Base-by-base conservation (phyloP, 805 yeast genomes). In the Diddensiella transvaalensis region DNA sequence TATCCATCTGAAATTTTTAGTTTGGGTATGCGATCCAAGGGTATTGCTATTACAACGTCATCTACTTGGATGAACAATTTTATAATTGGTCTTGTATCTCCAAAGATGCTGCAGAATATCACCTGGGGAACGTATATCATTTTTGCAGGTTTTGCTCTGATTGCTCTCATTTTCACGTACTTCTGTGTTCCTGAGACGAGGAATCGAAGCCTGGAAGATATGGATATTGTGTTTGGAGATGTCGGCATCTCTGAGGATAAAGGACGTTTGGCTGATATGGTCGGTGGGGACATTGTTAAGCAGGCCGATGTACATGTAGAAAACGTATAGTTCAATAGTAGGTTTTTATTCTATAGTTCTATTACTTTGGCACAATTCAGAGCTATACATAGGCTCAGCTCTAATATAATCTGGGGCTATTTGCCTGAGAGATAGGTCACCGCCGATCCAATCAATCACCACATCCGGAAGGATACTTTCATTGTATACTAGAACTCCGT, bases 401-500 rank as follows among this genome's bases (percentile, higher is more conserved):
- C n/a, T n/a, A n/a, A n/a, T n/a, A n/a, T n/a, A n/a, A n/a, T n/a
- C n/a, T n/a, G n/a, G n/a, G n/a, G n/a, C 32, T 26, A 26, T 13
- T 26, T 26, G 11, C 11, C 32, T 8, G 18, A 35, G 17, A 8
- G 21, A 35, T 8, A 35, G 17, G 8, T 35, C 21, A 10, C 21
- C 38, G 8, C 18, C 8, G 8, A 35, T 10, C 38, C 38, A 35
- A 21, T 51, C 40, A n/a, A 58, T 44, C 11, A 42, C 19, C 15
- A 54, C 23, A 43, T 67, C 68, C 3, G 70, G 59, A 30, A 39
- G 36, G 22, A 51, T 46, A 2, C 67, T 60, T 42, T 66, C 50
- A 24, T 46, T 52, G 15, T 49, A 15, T 13, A 71, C 55, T 59
- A 55, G 56, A 47, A 51, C 59, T 0, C 90, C 95, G 63, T 90